Evolutionary conservation across 2,329 filamentous ascomycete species (phyloP), one percentile per base, ranked within the genome.

Genomic region (Furcasterigmium sp.): DNA sequence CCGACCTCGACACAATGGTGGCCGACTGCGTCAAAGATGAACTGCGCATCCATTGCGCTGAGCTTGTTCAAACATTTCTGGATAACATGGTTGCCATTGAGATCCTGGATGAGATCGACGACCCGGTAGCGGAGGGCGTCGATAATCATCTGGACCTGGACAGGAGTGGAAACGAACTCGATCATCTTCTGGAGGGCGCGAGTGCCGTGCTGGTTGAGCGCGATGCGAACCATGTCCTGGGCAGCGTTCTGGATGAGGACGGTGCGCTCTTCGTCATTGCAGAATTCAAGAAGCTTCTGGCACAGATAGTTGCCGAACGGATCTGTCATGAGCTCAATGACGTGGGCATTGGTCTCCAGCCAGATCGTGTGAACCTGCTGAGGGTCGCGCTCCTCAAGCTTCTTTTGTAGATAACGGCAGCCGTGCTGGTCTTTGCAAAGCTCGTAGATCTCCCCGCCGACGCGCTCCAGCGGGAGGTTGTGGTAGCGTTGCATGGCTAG

Each of bases 161-260:
- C 82, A 3, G 82, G 76, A 20, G 88, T 94, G 41, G 84, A 87
- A 57, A 98, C 87, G 62, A 88, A 94, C 67, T 98, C 93, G 53
- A 98, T 98, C 93, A 98, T 98, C 77, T 97, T 98, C 71, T 98
- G 93, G 46, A 98, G 71, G 50, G 93, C 93, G 42, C 93, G 84
- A 46, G 93, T 98, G 53, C 93, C 93, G 62, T 98, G 93, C 69
- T 96, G 91, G 67, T 98, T 97, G 47, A 97, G 73, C 20, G 93
- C 93, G 58, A 98, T 96, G 55, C 84, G 84, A 19, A 95, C 89
- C 74, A 98, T 87, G 50, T 91, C 84, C 42, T 83, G 78, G 15
- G 89, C 82, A 32, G 93, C 90, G 55, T 95, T 95, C 64, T 91
- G 83, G 55, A 98, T 94, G 49, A 98, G 79, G 35, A 84, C 81